A percentile compares a stretch with the other conserved stretches of the same genome.
Evolutionary conservation across 371 early-diverging fungal species (phyloP).

Genomic region (Rhizopus delemar): DNA sequence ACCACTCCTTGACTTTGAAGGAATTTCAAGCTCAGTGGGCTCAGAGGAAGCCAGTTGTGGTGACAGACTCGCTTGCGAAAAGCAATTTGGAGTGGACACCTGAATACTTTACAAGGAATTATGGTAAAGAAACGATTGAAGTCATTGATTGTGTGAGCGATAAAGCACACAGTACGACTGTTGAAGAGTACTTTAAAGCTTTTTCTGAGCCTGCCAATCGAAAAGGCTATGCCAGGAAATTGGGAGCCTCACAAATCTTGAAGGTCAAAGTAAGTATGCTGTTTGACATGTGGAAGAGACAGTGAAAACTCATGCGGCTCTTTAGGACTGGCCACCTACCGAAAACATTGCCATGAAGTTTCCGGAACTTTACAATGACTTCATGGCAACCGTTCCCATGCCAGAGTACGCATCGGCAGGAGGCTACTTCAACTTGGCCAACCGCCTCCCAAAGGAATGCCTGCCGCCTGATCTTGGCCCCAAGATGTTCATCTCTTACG

Average conservation of each 20-base stretch:
- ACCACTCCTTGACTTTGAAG: slow-evolving; percentile 14
- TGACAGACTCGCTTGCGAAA: slow-evolving; percentile 24
- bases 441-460: slow-evolving; percentile 52
- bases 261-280: slow-evolving; percentile 42
- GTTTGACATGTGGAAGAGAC: neutral
- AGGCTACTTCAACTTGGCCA: slow-evolving; percentile 65
- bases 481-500: slow-evolving; percentile 75
- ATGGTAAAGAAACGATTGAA: slow-evolving; percentile 37
- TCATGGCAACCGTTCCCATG: slow-evolving; percentile 56
- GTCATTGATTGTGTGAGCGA: slow-evolving; percentile 48
- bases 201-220: slow-evolving; percentile 27
- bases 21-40: slow-evolving; percentile 46
- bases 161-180: slow-evolving; percentile 7
- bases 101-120: slow-evolving; percentile 28
- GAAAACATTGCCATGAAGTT: slow-evolving; percentile 53
- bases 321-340: slow-evolving; percentile 71
- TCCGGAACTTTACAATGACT: slow-evolving; percentile 54
- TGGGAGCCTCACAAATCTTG: slow-evolving; percentile 16
- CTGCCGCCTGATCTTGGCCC: slow-evolving; percentile 73
- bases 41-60: slow-evolving; percentile 41
- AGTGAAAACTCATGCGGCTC: neutral
- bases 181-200: slow-evolving; percentile 49
- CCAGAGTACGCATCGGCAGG: slow-evolving; percentile 56
- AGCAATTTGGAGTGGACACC: slow-evolving; percentile 44
- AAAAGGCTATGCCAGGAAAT: neutral